These are phyloP conservation scores for Mycena indigotica DNA, from an alignment of 768 basidiomycete species.

Conservation along the genomic window DNA sequence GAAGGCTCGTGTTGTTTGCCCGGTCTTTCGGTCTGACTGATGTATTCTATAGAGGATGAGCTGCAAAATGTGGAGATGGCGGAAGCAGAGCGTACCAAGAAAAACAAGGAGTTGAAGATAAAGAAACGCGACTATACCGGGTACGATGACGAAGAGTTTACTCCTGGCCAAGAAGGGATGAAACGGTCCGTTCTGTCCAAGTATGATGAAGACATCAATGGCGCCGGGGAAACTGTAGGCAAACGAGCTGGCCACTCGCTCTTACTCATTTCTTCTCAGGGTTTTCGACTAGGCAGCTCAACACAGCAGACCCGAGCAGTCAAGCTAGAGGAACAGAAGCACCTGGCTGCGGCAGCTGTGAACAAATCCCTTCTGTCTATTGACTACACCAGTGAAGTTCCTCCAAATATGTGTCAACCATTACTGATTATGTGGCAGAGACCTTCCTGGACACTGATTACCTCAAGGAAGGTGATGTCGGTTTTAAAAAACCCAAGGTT, in stretches of 20 bases:
- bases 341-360: constrained; percentile 59
- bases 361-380: constrained; percentile 83
- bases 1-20: constrained; percentile 61
- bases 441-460: constrained; percentile 88
- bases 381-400: constrained; percentile 82
- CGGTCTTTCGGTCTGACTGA: neutral
- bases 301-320: constrained; percentile 41
- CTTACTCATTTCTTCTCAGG: constrained; percentile 46
- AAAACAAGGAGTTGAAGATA: constrained; percentile 82
- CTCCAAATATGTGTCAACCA: neutral
- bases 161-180: constrained; percentile 70
- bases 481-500: constrained; percentile 95
- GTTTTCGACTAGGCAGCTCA: constrained; percentile 82
- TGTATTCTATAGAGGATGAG: constrained; percentile 78
- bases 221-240: constrained; percentile 66
- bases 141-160: constrained; percentile 95
- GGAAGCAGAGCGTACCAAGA: constrained; percentile 78
- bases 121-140: constrained; percentile 91
- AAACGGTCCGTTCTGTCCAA: constrained; percentile 85
- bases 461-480: constrained; percentile 84
- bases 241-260: neutral
- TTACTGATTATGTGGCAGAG: constrained; percentile 50
- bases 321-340: constrained; percentile 49
- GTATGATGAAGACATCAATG: constrained; percentile 90
- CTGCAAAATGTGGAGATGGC: constrained; percentile 95